Percentiles rank a stretch among this genome's conserved stretches.
These are phyloP conservation scores for Lipomyces lipofer DNA, from an alignment of 805 yeast species.

Conservation along the genomic window DNA sequence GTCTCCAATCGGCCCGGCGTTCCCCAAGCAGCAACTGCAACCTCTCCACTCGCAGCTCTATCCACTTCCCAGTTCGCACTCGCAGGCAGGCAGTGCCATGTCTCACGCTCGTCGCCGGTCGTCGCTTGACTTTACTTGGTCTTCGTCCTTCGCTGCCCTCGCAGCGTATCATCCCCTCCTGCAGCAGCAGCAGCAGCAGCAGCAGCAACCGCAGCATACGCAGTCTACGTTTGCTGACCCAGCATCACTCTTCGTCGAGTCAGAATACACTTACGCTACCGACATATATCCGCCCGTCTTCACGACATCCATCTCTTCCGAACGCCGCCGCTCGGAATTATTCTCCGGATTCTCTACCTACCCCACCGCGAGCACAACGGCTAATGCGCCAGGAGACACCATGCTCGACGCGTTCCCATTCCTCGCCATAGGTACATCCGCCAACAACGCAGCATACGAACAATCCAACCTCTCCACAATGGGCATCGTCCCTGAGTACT, in stretches of 20 bases:
- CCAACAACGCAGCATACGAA: slow-evolving; percentile 1
- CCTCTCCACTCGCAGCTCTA: not conserved
- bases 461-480: not conserved
- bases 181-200: not conserved
- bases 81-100: not conserved
- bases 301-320: not conserved
- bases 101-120: slow-evolving; percentile 11
- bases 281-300: slow-evolving; percentile 1
- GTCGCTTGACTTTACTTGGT: slow-evolving; percentile 24
- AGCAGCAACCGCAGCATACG: too few species aligned
- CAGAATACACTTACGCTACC: slow-evolving; percentile 7
- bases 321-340: slow-evolving; percentile 13
- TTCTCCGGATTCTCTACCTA: not conserved
- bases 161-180: not conserved
- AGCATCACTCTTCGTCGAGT: not conserved
- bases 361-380: not conserved
- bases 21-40: not conserved
- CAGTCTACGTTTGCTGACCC: not conserved
- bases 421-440: not conserved
- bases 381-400: not conserved
- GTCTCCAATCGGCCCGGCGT: not conserved
- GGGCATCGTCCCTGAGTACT: slow-evolving; percentile 16
- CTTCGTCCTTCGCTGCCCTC: slow-evolving; percentile 17
- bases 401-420: slow-evolving; percentile 3
- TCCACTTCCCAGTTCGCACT: not conserved